phyloP scores from a whole-genome alignment of 495 filamentous ascomycete species.

The Hyaloscypha finlandica region DNA sequence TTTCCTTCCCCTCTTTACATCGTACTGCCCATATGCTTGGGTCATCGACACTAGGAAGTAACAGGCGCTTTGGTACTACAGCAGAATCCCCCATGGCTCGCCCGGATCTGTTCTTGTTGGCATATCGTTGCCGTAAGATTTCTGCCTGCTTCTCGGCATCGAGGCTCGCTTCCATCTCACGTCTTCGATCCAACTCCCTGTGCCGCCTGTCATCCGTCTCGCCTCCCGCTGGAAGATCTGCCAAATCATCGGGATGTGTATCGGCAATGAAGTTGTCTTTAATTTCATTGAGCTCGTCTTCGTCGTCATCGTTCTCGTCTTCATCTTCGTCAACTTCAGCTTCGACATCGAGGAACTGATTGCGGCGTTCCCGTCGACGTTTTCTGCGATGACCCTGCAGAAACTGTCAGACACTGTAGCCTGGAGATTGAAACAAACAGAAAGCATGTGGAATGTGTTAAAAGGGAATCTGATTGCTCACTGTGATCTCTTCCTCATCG shows the following conservation, averaged over 20 bases:
- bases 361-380: constrained; percentile 67
- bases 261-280: constrained; percentile 81
- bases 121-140: constrained; percentile 81
- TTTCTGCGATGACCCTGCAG: constrained; percentile 74
- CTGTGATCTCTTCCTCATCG: constrained; percentile 61
- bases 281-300: constrained; percentile 83
- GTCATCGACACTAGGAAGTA: constrained; percentile 93
- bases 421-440: constrained; percentile 4
- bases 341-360: constrained; percentile 91
- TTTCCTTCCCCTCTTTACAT: constrained; percentile 93
- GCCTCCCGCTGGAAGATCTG: constrained; percentile 74
- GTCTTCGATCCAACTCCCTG: constrained; percentile 88
- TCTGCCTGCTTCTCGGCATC: constrained; percentile 94
- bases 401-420: constrained; percentile 14
- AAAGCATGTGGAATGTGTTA: background rate
- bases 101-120: constrained; percentile 58
- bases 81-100: constrained; percentile 59
- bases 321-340: constrained; percentile 94
- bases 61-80: constrained; percentile 79
- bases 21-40: constrained; percentile 94
- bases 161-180: constrained; percentile 79
- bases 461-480: constrained; percentile 32
- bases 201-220: constrained; percentile 90
- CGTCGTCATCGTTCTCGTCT: constrained; percentile 83
- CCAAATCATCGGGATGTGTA: constrained; percentile 86